A percentile compares a stretch with the other conserved stretches of the same genome.
phyloP scores from a whole-genome alignment of 768 basidiomycete species.

The Pulveroboletus sp. region DNA sequence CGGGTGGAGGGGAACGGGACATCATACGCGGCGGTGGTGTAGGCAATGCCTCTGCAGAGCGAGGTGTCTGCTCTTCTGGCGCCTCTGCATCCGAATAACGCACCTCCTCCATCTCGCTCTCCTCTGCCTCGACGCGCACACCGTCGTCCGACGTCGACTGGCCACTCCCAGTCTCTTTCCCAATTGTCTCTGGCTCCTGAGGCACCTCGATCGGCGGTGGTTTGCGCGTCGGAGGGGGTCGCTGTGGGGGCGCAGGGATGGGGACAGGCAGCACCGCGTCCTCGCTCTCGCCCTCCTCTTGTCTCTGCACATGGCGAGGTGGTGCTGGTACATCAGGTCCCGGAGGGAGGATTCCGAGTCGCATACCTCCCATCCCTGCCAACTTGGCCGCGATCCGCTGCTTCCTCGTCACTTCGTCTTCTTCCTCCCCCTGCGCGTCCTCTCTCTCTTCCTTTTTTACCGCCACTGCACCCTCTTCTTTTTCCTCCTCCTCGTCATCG shows the following conservation, averaged over 20 bases:
- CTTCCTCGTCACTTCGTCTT: constrained; percentile 57
- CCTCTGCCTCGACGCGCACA: constrained; percentile 65
- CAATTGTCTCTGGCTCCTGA: constrained; percentile 28
- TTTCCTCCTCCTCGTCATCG: constrained; percentile 22
- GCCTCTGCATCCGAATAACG: constrained; percentile 49
- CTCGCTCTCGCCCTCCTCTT: constrained; percentile 32
- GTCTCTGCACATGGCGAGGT: constrained; percentile 10
- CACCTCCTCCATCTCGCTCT: constrained; percentile 72
- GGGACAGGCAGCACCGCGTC: constrained; percentile 26
- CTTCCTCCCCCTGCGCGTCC: constrained; percentile 37
- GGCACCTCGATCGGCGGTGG: constrained; percentile 24
- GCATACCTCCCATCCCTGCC: constrained; percentile 55
- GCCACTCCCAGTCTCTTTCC: constrained; percentile 40
- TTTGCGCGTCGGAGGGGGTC: constrained; percentile 29
- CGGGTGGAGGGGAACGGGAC: constrained; percentile 31
- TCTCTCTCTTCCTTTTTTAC: too few relatives aligned
- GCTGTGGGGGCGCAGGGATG: constrained; percentile 31
- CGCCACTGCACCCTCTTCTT: too few relatives aligned
- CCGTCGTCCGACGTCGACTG: constrained; percentile 52
- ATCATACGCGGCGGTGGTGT: constrained; percentile 46
- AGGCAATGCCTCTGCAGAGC: constrained; percentile 34
- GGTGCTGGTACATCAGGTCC: too few relatives aligned
- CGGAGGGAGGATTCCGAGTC: constrained; percentile 55
- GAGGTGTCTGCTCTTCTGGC: constrained; percentile 28
- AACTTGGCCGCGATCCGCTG: constrained; percentile 54